phyloP scores from a whole-genome alignment of 2,329 filamentous ascomycete genomes.

The Hypocrella siamensis region DNA sequence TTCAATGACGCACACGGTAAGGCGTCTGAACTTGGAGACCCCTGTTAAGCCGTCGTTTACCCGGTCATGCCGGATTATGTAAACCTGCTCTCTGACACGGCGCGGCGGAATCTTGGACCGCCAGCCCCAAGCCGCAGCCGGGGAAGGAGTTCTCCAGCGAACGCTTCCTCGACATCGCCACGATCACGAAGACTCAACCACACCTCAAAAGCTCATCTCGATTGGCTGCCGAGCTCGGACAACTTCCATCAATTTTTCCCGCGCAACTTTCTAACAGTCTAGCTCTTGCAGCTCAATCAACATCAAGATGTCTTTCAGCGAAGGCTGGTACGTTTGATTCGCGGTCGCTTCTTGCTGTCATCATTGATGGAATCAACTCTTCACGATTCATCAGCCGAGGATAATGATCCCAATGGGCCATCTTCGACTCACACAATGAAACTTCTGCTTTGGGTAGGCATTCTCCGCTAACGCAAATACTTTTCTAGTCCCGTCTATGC shows the following conservation, averaged over 20 bases:
- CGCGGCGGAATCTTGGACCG: too few relatives aligned
- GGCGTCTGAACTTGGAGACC: neutral
- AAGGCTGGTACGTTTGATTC: slow-evolving; percentile 59
- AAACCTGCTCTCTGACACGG: too few relatives aligned
- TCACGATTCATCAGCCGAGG: slow-evolving; percentile 13
- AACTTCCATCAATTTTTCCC: neutral
- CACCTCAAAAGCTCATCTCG: slow-evolving; percentile 1
- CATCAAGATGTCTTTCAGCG: slow-evolving; percentile 52
- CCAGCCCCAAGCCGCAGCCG: neutral
- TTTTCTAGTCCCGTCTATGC: slow-evolving; percentile 80
- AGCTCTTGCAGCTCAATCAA: slow-evolving; percentile 12
- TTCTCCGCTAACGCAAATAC: slow-evolving; percentile 27
- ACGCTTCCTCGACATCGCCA: slow-evolving; percentile 12
- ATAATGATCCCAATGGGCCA: too few relatives aligned
- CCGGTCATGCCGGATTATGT: too few relatives aligned
- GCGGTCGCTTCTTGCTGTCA: slow-evolving; percentile 14
- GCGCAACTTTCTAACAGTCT: slow-evolving; percentile 3
- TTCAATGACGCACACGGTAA: neutral
- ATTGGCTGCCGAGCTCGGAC: neutral
- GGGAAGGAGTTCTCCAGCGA: slow-evolving; percentile 20
- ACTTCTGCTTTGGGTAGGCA: too few relatives aligned
- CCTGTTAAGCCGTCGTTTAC: neutral
- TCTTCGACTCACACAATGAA: too few relatives aligned
- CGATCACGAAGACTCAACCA: slow-evolving; percentile 8
- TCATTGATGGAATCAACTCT: slow-evolving; percentile 10